Base-by-base conservation (phyloP, 345 rosid genomes). In the Ricinus communis region DNA sequence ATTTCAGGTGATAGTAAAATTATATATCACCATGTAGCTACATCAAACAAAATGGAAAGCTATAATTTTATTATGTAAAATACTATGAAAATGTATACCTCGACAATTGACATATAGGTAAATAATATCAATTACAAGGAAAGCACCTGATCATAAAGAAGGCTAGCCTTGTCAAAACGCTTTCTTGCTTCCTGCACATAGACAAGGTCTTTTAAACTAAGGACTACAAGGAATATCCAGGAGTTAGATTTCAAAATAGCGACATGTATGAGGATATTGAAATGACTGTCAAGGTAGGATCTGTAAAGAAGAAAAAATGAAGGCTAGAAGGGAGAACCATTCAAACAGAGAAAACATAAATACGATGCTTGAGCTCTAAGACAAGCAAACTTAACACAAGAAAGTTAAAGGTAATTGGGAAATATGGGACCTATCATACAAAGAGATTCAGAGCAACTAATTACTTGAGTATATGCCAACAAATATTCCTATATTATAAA, bases 121-220 rank as follows among this genome's bases (percentile, higher is more conserved):
- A 60, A 66, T 57, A 36, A 71, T 41, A 55, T 38, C 33, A 38
- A 59, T 25, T 49, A 62, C 24, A 61, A 27, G 63, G 53, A 38
- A 70, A 54, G 65, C 57, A 93, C 99, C 99, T 96, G 99, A 66
- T 96, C 98, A 68, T 96, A 96, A 41, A 85, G 77, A 74, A 96
- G 88, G 75, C 95, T 85, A 73, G 97, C 93, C 87, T 93, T 96
- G 85, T 96, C 99, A 85, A 96, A 96, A 46, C 87, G 86, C 80
- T 90, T 96, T 73, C 96, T 87, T 36, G 95, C 98, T 91, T 96
- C 99, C 98, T 96, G 87, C 82, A 75, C 62, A 58, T 79, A 82
- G 74, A 70, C 59, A 69, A 63, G 24, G 74, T 73, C 66, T 66
- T 70, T 79, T 78, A 83, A 74, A 63, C 40, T 12, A 55, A 21